Evolutionary conservation across 2,329 filamentous ascomycete genomes (phyloP).

Genomic region (Fusarium newnesense): DNA sequence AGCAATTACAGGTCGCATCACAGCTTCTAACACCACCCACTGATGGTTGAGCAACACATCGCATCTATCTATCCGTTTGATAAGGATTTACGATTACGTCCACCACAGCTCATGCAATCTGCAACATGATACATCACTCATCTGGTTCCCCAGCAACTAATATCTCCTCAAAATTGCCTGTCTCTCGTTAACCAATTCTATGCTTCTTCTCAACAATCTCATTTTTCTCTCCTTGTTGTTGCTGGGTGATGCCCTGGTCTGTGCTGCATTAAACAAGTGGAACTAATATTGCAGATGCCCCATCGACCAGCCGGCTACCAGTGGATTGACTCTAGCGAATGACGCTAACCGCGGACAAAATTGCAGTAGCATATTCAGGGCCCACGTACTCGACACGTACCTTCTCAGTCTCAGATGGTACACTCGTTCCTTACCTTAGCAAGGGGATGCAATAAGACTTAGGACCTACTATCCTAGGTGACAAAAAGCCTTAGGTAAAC

Average conservation of each 20-base stretch:
- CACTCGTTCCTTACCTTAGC: neutral
- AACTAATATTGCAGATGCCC: constrained; percentile 46
- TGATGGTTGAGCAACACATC: neutral
- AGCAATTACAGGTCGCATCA: constrained; percentile 27
- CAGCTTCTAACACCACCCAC: neutral
- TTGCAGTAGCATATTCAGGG: constrained; percentile 31
- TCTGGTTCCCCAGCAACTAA: constrained; percentile 24
- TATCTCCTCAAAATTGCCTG: constrained; percentile 1
- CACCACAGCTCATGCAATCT: neutral
- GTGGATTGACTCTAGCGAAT: constrained; percentile 35
- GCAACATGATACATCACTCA: neutral
- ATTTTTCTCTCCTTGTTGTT: constrained; percentile 37
- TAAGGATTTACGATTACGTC: neutral
- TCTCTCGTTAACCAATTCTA: constrained; percentile 12
- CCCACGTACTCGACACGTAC: constrained; percentile 38
- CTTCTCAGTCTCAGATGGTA: constrained; percentile 23
- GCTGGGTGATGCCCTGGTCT: constrained; percentile 44
- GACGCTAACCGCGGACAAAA: constrained; percentile 40
- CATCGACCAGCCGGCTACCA: constrained; percentile 36
- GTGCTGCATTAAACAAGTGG: constrained; percentile 48
- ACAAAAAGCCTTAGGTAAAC: no score
- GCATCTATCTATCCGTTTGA: neutral
- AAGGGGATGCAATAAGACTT: no score
- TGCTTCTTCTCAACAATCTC: constrained; percentile 6
- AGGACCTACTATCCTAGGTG: no score